phyloP scores from a whole-genome alignment of 2,329 filamentous ascomycete species.

The Catunica adiposa region DNA sequence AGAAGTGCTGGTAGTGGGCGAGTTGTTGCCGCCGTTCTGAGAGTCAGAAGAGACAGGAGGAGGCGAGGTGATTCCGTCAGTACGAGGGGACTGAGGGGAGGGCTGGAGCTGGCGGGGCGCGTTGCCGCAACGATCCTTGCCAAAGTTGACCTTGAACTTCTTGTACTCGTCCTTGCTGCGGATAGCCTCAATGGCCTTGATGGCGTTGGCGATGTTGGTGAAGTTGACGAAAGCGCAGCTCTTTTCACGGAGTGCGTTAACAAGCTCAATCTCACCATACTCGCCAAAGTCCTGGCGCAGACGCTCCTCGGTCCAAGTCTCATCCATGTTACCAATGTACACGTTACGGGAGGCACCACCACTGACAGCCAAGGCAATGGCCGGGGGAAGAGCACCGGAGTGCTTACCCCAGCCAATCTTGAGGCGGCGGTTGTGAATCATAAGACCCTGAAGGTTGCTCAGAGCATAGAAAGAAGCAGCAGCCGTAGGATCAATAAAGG shows the following conservation, averaged over 20 bases:
- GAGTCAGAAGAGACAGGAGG: slow-evolving; percentile 27
- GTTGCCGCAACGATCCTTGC: slow-evolving; percentile 95
- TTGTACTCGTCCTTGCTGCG: slow-evolving; percentile 91
- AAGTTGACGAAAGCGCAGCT: slow-evolving; percentile 99
- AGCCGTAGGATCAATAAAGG: slow-evolving; percentile 95
- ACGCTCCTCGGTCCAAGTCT: slow-evolving; percentile 92
- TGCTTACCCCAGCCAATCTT: slow-evolving; percentile 99
- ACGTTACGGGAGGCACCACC: slow-evolving; percentile 97
- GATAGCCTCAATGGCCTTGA: slow-evolving; percentile 96
- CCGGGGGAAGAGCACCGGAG: slow-evolving; percentile 85
- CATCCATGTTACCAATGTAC: slow-evolving; percentile 93
- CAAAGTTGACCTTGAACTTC: slow-evolving; percentile 99
- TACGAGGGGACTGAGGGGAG: slow-evolving; percentile 48
- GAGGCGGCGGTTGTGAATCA: slow-evolving; percentile 95
- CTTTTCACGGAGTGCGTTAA: slow-evolving; percentile 94
- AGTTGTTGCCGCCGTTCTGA: slow-evolving; percentile 29
- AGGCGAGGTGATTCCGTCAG: slow-evolving; percentile 42
- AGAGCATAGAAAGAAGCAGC: slow-evolving; percentile 95
- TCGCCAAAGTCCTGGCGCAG: slow-evolving; percentile 93
- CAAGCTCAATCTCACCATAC: slow-evolving; percentile 92
- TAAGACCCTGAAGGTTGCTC: slow-evolving; percentile 91
- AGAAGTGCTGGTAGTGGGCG: slow-evolving; percentile 36
- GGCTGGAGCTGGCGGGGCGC: slow-evolving; percentile 72
- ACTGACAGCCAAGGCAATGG: slow-evolving; percentile 88
- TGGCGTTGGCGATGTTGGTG: slow-evolving; percentile 98